A percentile compares a stretch with the other conserved stretches of the same genome.
These are phyloP conservation scores for Candolleomyces aberdarensis DNA, from an alignment of 768 basidiomycete genomes.

Conservation along the genomic window DNA sequence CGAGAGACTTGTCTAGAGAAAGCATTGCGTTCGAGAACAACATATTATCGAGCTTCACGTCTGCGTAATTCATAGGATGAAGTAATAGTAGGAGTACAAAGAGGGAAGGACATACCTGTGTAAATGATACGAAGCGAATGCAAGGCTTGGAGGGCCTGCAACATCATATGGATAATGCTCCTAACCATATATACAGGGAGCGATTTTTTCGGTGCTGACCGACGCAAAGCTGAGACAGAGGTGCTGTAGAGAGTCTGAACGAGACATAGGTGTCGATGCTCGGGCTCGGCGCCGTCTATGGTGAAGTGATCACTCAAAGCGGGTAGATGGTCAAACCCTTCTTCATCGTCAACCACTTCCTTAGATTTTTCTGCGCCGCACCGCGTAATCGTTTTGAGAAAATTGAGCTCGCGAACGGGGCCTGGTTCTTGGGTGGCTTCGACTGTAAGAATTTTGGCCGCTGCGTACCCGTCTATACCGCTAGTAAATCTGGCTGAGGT, in stretches of 20 bases:
- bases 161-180: conserved; percentile 12
- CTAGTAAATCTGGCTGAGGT: background rate
- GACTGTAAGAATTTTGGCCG: conserved; percentile 19
- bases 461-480: conserved; percentile 13
- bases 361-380: background rate
- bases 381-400: conserved; percentile 14
- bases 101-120: conserved; percentile 13
- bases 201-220: conserved; percentile 14
- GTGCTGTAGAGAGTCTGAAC: conserved; percentile 15
- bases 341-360: background rate
- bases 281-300: conserved; percentile 3
- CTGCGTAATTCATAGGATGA: conserved; percentile 7
- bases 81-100: background rate
- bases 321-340: conserved; percentile 12
- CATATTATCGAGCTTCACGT: conserved; percentile 24
- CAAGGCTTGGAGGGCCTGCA: conserved; percentile 13
- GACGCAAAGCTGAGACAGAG: conserved; percentile 17
- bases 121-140: conserved; percentile 18
- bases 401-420: conserved; percentile 11
- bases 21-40: conserved; percentile 14
- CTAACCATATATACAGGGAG: conserved; percentile 15
- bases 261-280: conserved; percentile 20
- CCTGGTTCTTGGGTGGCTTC: conserved; percentile 14
- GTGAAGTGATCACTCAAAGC: conserved; percentile 11
- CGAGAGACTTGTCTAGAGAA: conserved; percentile 4